Conservation (phyloP, 768 basidiomycete genomes). For the Boletus eberwhitei region DNA sequence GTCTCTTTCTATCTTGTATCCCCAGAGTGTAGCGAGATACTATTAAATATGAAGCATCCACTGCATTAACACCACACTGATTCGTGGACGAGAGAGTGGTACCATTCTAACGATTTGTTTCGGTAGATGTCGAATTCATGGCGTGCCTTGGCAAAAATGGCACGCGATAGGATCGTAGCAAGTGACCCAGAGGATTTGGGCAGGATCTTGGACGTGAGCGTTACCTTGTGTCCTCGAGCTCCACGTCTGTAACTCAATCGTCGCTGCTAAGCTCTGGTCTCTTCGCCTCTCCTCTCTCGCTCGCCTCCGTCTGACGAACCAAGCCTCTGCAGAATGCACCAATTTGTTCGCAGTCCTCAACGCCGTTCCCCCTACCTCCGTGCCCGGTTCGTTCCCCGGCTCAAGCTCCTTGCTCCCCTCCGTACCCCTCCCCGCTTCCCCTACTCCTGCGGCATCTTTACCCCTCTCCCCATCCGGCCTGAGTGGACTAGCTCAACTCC, state of each 20-base stretch:
- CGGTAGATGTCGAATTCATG: constrained; percentile 83
- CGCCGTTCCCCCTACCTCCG: constrained; percentile 48
- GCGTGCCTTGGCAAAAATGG: constrained; percentile 82
- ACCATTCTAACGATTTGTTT: constrained; percentile 11
- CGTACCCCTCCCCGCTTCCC: constrained; percentile 35
- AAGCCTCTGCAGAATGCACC: constrained; percentile 79
- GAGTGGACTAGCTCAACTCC: constrained; percentile 19
- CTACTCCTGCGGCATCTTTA: neutral
- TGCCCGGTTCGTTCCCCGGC: constrained; percentile 54
- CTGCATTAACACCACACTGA: neutral
- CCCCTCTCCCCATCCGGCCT: constrained; percentile 25
- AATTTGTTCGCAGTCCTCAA: constrained; percentile 74
- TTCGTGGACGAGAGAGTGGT: neutral
- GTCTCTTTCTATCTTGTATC: constrained; percentile 22
- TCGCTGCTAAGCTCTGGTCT: constrained; percentile 67
- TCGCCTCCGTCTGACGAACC: constrained; percentile 80
- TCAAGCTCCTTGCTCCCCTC: constrained; percentile 8
- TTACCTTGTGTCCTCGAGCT: neutral
- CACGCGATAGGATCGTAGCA: constrained; percentile 70
- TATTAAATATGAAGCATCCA: constrained; percentile 11
- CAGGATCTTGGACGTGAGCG: constrained; percentile 64
- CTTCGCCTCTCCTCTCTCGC: constrained; percentile 76
- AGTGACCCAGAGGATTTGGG: constrained; percentile 66
- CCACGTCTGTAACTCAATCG: constrained; percentile 2
- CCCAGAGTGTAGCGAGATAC: constrained; percentile 18